Evolutionary conservation across 768 basidiomycete genomes (phyloP).

Genomic region (Phylloporus sp.): DNA sequence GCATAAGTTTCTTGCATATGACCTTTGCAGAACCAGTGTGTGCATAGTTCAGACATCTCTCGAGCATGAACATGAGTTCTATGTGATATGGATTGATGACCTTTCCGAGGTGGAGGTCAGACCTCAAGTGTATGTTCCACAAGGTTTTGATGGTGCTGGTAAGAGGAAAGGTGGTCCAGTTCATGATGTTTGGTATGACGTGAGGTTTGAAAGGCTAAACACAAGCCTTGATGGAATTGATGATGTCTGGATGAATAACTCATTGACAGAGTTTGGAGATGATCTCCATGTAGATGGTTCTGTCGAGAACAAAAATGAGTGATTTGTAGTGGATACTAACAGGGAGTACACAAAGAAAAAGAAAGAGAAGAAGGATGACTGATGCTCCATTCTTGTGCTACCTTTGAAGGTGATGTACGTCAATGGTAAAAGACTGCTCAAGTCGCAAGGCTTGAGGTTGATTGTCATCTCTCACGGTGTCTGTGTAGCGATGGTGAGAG

Average conservation of each 20-base stretch:
- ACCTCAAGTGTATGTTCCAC: background rate
- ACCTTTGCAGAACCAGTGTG: background rate
- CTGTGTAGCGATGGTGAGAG: background rate
- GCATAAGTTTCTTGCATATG: background rate
- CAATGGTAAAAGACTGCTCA: constrained; percentile 1
- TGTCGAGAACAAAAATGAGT: background rate
- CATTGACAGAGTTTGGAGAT: background rate
- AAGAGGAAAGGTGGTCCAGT: constrained; percentile 2
- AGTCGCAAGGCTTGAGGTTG: constrained; percentile 2
- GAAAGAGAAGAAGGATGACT: background rate
- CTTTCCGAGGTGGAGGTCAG: background rate
- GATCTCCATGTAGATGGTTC: background rate
- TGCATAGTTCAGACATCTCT: constrained; percentile 1
- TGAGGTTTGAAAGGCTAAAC: background rate
- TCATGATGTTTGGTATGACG: constrained; percentile 5
- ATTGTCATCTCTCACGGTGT: background rate
- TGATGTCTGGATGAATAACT: background rate
- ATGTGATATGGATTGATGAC: background rate
- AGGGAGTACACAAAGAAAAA: too few relatives aligned
- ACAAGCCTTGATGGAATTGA: background rate
- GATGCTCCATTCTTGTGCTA: background rate
- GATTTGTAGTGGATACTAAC: too few relatives aligned
- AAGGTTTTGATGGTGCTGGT: background rate
- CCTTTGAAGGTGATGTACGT: background rate
- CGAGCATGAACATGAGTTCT: constrained; percentile 9